Evolutionary conservation across 192 early-diverging fungal species (phyloP).

Genomic region (Coemansia sp.): DNA sequence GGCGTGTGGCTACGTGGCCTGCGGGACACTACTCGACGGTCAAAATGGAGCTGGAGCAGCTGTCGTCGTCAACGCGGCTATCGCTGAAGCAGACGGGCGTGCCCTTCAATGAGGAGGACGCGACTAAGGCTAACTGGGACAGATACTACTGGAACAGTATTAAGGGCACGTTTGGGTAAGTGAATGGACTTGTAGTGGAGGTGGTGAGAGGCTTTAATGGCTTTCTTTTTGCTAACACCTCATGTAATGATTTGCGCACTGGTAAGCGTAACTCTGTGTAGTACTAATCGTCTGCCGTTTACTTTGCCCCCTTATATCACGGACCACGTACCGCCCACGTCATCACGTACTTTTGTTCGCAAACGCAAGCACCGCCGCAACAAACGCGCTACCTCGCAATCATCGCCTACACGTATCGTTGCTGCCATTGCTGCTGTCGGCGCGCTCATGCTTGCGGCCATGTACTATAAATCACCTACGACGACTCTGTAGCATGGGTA

Average conservation of each 20-base stretch:
- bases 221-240: neutral
- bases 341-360: conserved; percentile 17
- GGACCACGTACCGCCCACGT: neutral
- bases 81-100: conserved; percentile 80
- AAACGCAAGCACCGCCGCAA: conserved; percentile 23
- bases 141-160: conserved; percentile 94
- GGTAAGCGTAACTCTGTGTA: conserved; percentile 14
- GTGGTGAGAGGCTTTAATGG: neutral
- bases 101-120: conserved; percentile 85
- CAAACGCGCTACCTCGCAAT: conserved; percentile 8
- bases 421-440: conserved; percentile 19
- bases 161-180: conserved; percentile 88
- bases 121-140: conserved; percentile 84
- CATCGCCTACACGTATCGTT: neutral
- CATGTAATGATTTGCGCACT: conserved; percentile 1
- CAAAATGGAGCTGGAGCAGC: conserved; percentile 72
- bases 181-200: neutral
- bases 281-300: conserved; percentile 51
- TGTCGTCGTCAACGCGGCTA: conserved; percentile 65
- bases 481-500: conserved; percentile 20
- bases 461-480: conserved; percentile 22
- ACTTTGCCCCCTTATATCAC: conserved; percentile 36
- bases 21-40: conserved; percentile 84
- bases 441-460: conserved; percentile 8
- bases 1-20: conserved; percentile 88